Percentiles rank a stretch among this genome's conserved stretches.
phyloP scores from a whole-genome alignment of 2,329 filamentous ascomycete genomes.

The Penicillium glabrum region DNA sequence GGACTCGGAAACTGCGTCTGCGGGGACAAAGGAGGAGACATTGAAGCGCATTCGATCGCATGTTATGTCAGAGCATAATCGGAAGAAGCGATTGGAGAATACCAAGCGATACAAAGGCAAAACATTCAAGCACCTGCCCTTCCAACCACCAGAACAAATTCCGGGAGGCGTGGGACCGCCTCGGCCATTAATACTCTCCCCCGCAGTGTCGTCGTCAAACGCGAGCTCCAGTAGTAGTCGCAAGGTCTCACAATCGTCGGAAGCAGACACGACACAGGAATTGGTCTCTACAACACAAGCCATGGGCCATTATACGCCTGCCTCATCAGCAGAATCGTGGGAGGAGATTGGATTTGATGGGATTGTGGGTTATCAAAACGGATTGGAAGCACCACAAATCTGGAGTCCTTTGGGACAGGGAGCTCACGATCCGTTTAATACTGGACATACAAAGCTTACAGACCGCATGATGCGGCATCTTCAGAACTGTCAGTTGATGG shows the following conservation, averaged over 20 bases:
- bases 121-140: conserved; percentile 39
- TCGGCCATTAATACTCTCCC: background rate
- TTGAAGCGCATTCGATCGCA: conserved; percentile 44
- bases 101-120: conserved; percentile 41
- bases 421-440: conserved; percentile 37
- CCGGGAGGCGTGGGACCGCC: conserved; percentile 10
- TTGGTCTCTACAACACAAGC: conserved; percentile 10
- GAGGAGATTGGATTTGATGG: conserved; percentile 16
- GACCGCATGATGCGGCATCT: conserved; percentile 40
- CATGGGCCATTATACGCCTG: conserved; percentile 7
- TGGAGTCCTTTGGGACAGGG: conserved; percentile 34
- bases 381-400: conserved; percentile 11
- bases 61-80: conserved; percentile 45
- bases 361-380: conserved; percentile 8
- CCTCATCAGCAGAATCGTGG: conserved; percentile 6
- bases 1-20: conserved; percentile 37
- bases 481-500: conserved; percentile 32
- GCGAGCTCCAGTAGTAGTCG: conserved; percentile 6
- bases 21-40: conserved; percentile 39
- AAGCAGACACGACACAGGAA: conserved; percentile 11
- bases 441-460: conserved; percentile 36
- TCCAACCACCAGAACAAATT: conserved; percentile 30
- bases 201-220: conserved; percentile 2
- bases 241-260: conserved; percentile 9
- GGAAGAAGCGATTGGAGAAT: conserved; percentile 41